These are phyloP conservation scores for Podila horticola DNA, from an alignment of 192 early-diverging fungal species.

Conservation along the genomic window DNA sequence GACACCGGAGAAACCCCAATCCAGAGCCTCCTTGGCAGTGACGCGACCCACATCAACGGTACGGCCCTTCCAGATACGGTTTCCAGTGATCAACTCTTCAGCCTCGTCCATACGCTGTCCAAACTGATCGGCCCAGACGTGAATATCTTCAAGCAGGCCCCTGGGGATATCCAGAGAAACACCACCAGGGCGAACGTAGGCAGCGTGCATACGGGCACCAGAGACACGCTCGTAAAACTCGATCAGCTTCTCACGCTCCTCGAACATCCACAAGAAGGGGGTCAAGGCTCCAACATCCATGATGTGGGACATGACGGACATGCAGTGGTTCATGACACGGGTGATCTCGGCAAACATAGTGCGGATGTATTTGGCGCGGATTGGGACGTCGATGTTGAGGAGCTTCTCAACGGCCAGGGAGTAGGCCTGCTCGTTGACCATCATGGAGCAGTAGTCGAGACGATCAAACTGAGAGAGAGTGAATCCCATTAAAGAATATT, in stretches of 20 bases:
- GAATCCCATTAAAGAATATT: neutral
- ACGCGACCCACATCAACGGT: constrained; percentile 89
- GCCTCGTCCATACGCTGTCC: constrained; percentile 91
- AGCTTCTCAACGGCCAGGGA: constrained; percentile 98
- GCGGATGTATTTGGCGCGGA: constrained; percentile 95
- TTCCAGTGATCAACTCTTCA: constrained; percentile 92
- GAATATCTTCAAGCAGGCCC: constrained; percentile 95
- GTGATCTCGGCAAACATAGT: constrained; percentile 98
- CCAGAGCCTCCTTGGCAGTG: constrained; percentile 87
- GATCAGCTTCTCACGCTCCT: constrained; percentile 99
- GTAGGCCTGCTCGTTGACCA: constrained; percentile 99
- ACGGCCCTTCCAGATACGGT: constrained; percentile 96
- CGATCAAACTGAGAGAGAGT: constrained; percentile 79
- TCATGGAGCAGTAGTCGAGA: constrained; percentile 98
- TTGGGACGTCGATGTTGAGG: constrained; percentile 96
- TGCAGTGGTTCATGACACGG: constrained; percentile 97
- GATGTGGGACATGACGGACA: constrained; percentile 96
- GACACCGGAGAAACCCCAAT: constrained; percentile 94
- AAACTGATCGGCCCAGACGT: constrained; percentile 94
- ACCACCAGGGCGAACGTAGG: constrained; percentile 96
- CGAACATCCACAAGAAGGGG: constrained; percentile 99
- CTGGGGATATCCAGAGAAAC: constrained; percentile 93
- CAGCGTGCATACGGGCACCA: constrained; percentile 97
- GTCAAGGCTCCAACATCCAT: constrained; percentile 98
- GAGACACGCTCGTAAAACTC: constrained; percentile 99